These are phyloP conservation scores for Brasilioporus rufonigricans DNA, from an alignment of 768 basidiomycete species.

Conservation along the genomic window DNA sequence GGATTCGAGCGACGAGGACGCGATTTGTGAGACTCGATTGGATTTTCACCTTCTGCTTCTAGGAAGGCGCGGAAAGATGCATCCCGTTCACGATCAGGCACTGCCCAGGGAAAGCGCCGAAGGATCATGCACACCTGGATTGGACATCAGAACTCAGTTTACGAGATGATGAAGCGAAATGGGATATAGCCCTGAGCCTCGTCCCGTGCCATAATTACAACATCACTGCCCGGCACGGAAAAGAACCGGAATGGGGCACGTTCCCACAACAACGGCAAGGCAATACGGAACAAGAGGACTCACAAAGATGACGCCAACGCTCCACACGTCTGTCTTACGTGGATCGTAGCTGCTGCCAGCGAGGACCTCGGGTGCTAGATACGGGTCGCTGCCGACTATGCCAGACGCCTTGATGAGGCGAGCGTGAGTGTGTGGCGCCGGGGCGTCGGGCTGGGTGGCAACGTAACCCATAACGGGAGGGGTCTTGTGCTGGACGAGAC, in stretches of 20 bases:
- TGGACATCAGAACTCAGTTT: neutral
- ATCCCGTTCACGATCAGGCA: constrained; percentile 93
- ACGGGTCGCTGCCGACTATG: constrained; percentile 95
- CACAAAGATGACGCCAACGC: constrained; percentile 96
- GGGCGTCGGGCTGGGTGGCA: constrained; percentile 18
- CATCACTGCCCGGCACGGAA: neutral
- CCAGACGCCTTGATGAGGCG: constrained; percentile 68
- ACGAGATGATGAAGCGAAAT: constrained; percentile 5
- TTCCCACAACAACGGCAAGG: neutral
- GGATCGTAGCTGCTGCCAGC: constrained; percentile 83
- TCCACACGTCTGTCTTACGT: constrained; percentile 98
- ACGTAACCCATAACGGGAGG: constrained; percentile 19
- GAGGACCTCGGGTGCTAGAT: constrained; percentile 96
- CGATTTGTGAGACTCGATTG: constrained; percentile 32
- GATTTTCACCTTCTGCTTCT: constrained; percentile 83
- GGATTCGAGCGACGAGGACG: constrained; percentile 11
- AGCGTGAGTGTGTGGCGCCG: constrained; percentile 41
- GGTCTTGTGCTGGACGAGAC: neutral
- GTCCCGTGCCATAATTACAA: constrained; percentile 1
- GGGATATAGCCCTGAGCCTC: neutral
- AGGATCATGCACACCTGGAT: constrained; percentile 81
- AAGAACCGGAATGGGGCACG: constrained; percentile 1
- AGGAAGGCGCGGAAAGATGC: constrained; percentile 90
- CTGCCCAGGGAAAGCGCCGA: constrained; percentile 97
- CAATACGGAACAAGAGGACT: constrained; percentile 13